Evolutionary conservation across 768 basidiomycete genomes (phyloP).

Genomic region (Clitopilus hobsonii): DNA sequence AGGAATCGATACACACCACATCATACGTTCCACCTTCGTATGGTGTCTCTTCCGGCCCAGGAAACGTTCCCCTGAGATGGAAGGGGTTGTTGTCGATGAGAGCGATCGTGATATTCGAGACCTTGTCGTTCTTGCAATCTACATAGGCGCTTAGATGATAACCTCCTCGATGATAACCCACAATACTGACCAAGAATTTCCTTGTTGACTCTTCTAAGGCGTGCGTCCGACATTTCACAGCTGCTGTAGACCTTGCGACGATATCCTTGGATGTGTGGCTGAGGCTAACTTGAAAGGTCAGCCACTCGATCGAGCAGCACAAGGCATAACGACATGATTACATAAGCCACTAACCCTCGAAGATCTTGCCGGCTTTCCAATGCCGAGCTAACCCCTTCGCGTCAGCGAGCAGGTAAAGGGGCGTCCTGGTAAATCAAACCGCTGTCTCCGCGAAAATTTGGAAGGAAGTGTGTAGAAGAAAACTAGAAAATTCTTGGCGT

Average conservation of each 20-base stretch:
- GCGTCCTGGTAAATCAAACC: neutral
- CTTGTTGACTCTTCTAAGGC: slow-evolving; percentile 88
- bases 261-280: neutral
- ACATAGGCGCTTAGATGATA: neutral
- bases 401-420: neutral
- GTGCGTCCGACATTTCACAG: slow-evolving; percentile 53
- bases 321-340: neutral
- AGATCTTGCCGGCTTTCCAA: neutral
- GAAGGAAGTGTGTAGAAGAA: too few species aligned
- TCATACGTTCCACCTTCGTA: slow-evolving; percentile 91
- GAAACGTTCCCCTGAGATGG: slow-evolving; percentile 88
- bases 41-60: slow-evolving; percentile 88
- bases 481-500: too few species aligned
- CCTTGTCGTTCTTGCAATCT: slow-evolving; percentile 97
- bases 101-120: slow-evolving; percentile 80
- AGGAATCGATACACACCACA: slow-evolving; percentile 57
- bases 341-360: neutral
- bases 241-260: neutral
- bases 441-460: too few species aligned
- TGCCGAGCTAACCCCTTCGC: neutral
- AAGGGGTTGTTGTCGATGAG: slow-evolving; percentile 87
- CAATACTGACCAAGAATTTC: slow-evolving; percentile 72
- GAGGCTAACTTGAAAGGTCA: neutral
- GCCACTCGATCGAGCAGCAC: neutral
- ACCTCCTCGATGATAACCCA: neutral